Evolutionary conservation across 2,329 filamentous ascomycete species (phyloP), one percentile per base, ranked within the genome.

Genomic region (Sporothrix euskadiensis): DNA sequence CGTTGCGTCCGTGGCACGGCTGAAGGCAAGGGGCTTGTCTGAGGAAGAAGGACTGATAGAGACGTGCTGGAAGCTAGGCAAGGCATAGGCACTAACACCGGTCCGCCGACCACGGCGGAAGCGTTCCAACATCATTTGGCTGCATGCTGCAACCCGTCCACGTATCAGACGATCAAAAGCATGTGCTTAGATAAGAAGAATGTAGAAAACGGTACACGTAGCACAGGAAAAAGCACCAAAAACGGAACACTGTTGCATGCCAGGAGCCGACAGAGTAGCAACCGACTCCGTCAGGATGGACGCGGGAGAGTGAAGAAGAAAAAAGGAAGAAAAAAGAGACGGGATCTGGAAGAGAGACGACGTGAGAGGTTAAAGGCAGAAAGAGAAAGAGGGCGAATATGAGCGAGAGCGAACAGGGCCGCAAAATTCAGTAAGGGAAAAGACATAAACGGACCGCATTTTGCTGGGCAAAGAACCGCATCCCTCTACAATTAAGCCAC

Each of bases 91-190:
- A 59, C 30, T 32, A 59, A 59, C 30, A 35, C 14, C 56, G 56
- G 30, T 59, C 56, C 59, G n/a, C 59, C 59, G 59, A 44, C 35
- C 59, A n/a, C 59, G 59, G 59, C 35, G 59, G 59, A 65, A 14
- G 59, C 4, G 3, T 56, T 12, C 30, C 14, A 59, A 35, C 56
- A 14, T 59, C 56, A 26, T 26, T 22, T n/a, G 16, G 26, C 35
- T 35, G 35, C 35, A 35, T 2, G 47, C 47, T 49, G 44, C 44
- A 49, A 14, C 14, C n/a, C 41, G 16, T 6, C 19, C 59, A 22
- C n/a, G 39, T 26, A 44, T 65, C 35, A 44, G 35, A 44, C 59
- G 35, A 44, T 44, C 35, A 22, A 44, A 8, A 35, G 35, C 30
- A 5, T 44, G 10, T 61, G 57, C 26, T 61, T 39, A 56, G 9